phyloP scores from a whole-genome alignment of 2,329 filamentous ascomycete species.

The Cytospora schulzeri region DNA sequence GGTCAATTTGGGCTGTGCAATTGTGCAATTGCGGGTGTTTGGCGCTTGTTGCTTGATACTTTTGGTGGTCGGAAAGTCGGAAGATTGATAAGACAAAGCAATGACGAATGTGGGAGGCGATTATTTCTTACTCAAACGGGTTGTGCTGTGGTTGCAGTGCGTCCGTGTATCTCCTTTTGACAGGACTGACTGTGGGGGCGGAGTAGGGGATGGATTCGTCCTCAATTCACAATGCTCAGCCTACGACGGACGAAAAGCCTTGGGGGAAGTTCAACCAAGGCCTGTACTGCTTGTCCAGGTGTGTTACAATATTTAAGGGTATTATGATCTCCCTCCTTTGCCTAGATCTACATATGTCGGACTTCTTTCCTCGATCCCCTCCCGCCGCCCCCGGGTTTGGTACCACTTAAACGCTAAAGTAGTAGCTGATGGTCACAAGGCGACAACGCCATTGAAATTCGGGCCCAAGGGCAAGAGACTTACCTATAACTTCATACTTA shows the following conservation, averaged over 20 bases:
- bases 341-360: neutral
- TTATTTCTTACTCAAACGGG: neutral
- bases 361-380: too few species aligned
- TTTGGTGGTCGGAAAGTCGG: neutral
- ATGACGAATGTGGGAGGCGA: neutral
- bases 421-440: conserved; percentile 14
- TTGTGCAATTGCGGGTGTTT: neutral
- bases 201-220: neutral
- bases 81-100: neutral
- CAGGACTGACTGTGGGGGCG: too few species aligned
- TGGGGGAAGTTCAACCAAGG: too few species aligned
- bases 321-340: neutral
- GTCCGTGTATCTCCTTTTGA: neutral
- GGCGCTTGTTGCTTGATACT: too few species aligned
- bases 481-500: neutral
- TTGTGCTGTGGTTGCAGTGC: neutral
- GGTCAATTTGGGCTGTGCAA: neutral
- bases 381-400: neutral
- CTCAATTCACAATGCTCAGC: neutral
- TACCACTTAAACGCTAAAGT: conserved; percentile 9
- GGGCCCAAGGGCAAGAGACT: conserved; percentile 14
- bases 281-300: too few species aligned
- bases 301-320: too few species aligned
- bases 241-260: too few species aligned
- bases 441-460: neutral